These are phyloP conservation scores for Colletotrichum trifolii DNA, from an alignment of 2,329 filamentous ascomycete species.

Conservation along the genomic window DNA sequence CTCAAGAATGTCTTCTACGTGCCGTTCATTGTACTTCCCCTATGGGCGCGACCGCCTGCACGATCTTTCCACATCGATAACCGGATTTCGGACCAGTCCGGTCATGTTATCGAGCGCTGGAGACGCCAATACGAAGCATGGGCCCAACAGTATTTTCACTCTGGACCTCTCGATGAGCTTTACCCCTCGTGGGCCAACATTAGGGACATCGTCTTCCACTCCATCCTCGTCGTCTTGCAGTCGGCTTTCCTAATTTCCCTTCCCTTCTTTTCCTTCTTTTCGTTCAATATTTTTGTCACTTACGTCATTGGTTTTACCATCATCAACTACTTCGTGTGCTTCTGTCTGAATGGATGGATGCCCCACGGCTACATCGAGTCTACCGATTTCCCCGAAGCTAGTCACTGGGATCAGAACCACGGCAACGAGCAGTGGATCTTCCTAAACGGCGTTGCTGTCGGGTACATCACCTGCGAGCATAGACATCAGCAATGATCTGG, in stretches of 20 bases:
- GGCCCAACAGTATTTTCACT: constrained; percentile 47
- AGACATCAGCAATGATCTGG: fast-evolving
- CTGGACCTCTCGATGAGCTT: constrained; percentile 71
- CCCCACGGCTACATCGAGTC: constrained; percentile 55
- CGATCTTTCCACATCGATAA: constrained; percentile 5
- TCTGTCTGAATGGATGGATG: constrained; percentile 60
- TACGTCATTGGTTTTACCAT: constrained; percentile 56
- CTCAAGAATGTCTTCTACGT: constrained; percentile 6
- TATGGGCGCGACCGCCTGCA: constrained; percentile 6
- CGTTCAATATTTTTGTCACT: constrained; percentile 58
- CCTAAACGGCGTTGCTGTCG: constrained; percentile 76
- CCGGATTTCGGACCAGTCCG: not conserved
- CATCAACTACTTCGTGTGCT: constrained; percentile 63
- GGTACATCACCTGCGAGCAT: constrained; percentile 52
- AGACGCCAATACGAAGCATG: constrained; percentile 1
- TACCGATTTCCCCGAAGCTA: constrained; percentile 55
- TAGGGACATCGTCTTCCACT: constrained; percentile 62
- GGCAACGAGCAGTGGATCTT: constrained; percentile 82
- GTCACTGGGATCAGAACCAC: constrained; percentile 45
- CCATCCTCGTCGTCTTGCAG: constrained; percentile 69
- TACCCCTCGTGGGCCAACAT: constrained; percentile 68
- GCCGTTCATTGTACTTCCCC: constrained; percentile 10
- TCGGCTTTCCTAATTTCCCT: constrained; percentile 68
- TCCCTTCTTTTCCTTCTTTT: constrained; percentile 57
- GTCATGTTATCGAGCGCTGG: not conserved